Base-by-base conservation (phyloP, 2,329 filamentous ascomycete species). In the Huntiella decipiens region DNA sequence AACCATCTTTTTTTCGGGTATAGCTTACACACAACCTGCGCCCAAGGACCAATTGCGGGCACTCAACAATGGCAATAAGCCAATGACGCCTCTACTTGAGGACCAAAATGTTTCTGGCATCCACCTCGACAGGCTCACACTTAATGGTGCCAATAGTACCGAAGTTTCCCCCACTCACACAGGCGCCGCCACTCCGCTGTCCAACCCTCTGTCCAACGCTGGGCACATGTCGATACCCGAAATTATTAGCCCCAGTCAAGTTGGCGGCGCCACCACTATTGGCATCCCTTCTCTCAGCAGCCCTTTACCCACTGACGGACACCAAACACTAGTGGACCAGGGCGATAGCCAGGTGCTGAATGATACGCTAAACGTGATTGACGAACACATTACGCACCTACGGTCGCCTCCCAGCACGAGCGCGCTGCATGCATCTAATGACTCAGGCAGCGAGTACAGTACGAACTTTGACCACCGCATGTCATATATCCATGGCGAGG, bases 321-420 rank as follows among this genome's bases (percentile, higher is more conserved):
- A 28, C 22, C 22, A 28, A 28, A 28, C 22, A 28, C 10, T 28
- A 10, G 22, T 28, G 1, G 22, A 28, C 22, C 46, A 41, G 17
- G 44, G 52, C n/a, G 65, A 73, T 44, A 71, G 63, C 56, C 81
- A 83, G 8, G 87, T 95, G 43, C 81, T 96, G 67, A 86, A 87
- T 58, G 87, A 96, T 60, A 95, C 88, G 0, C 65, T 96, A 44
- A 94, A 86, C 56, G 88, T 96, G 49, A 96, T 96, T 55, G 81
- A 96, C 59, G 88, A 96, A 62, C 88, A 95, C 58, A 94, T 96
- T 54, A 94, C 85, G 37, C 82, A 94, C 58, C 73, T 96, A 52
- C 66, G 72, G 51, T 71, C 70, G 13, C 64, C 71, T 5, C 64
- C 67, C 4, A 66, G 62, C 50, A 70, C 65, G 50, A 71, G 73